Conservation (phyloP, 2,329 filamentous ascomycete species). For the Venturia oleaginea region DNA sequence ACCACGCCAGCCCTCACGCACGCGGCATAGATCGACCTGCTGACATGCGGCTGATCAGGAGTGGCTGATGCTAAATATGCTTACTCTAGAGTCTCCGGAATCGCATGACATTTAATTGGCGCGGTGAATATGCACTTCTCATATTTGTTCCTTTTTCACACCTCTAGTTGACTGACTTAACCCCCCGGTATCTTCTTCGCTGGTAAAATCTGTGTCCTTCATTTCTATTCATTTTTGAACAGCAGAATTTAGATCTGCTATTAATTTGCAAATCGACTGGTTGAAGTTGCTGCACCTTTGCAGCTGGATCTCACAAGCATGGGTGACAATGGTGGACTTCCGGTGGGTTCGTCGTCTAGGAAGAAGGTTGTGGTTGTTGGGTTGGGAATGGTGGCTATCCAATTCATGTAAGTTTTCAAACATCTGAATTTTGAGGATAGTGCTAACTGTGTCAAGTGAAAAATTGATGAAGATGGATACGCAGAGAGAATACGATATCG, state of each 20-base stretch:
- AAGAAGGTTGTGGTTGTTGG: conserved; percentile 76
- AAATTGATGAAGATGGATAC: conserved; percentile 80
- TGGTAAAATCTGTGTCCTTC: not conserved
- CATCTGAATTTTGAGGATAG: not conserved
- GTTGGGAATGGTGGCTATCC: conserved; percentile 82
- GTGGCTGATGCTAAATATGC: not conserved
- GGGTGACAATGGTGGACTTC: not conserved
- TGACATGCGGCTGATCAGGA: not conserved
- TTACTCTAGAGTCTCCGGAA: not conserved
- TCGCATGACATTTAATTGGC: not conserved
- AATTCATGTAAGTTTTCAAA: conserved; percentile 60
- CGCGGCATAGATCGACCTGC: not conserved
- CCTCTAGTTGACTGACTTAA: not conserved
- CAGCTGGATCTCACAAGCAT: not conserved
- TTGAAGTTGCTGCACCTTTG: not conserved
- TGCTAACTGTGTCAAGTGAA: conserved; percentile 47
- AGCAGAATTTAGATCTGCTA: too few relatives aligned
- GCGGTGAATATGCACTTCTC: not conserved
- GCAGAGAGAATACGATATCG: conserved; percentile 65
- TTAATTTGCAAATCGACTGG: not conserved
- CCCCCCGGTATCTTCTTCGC: not conserved
- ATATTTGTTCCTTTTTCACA: not conserved
- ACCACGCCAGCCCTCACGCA: not conserved
- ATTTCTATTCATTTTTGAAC: too few relatives aligned
- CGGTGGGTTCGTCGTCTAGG: conserved; percentile 22